Conservation (phyloP, 306 rosid genomes). For the Spatholobus suberectus region DNA sequence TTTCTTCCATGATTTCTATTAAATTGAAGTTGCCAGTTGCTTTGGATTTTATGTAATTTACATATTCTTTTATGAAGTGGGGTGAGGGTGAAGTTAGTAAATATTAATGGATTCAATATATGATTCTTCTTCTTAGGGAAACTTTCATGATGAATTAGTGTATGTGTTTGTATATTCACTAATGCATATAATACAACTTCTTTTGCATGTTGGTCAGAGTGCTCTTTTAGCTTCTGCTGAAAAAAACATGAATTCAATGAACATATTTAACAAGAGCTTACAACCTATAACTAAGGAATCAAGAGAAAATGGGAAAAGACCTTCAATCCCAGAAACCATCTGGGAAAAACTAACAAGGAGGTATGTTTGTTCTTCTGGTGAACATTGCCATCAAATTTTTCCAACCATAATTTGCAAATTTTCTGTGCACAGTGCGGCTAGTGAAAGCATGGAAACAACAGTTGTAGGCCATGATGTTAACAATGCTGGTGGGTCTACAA, state of each 20-base stretch:
- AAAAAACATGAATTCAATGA: conserved; percentile 13
- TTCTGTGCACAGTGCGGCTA: conserved; percentile 18
- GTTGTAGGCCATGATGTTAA: conserved; percentile 27
- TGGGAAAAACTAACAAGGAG: conserved; percentile 30
- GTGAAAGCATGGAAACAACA: conserved; percentile 27
- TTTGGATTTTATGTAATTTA: not conserved
- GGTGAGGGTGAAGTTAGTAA: not conserved
- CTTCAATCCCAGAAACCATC: conserved; percentile 16
- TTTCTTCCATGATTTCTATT: not conserved
- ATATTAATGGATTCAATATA: not conserved
- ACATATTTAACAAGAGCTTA: conserved; percentile 7
- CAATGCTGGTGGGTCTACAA: conserved; percentile 20
- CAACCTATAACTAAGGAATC: conserved; percentile 19
- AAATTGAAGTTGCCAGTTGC: not conserved
- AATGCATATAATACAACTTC: conserved; percentile 3
- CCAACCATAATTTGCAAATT: conserved; percentile 10
- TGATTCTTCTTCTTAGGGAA: not conserved
- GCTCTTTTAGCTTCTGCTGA: conserved; percentile 3
- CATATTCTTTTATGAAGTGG: not conserved
- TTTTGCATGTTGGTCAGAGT: conserved; percentile 34
- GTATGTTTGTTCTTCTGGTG: conserved; percentile 16
- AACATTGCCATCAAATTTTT: conserved; percentile 8
- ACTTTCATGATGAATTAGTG: conserved; percentile 9
- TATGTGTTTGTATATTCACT: conserved; percentile 19
- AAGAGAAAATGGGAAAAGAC: conserved; percentile 4